These are phyloP conservation scores for Colletotrichum higginsianum DNA, from an alignment of 2,329 filamentous ascomycete genomes.

Conservation along the genomic window DNA sequence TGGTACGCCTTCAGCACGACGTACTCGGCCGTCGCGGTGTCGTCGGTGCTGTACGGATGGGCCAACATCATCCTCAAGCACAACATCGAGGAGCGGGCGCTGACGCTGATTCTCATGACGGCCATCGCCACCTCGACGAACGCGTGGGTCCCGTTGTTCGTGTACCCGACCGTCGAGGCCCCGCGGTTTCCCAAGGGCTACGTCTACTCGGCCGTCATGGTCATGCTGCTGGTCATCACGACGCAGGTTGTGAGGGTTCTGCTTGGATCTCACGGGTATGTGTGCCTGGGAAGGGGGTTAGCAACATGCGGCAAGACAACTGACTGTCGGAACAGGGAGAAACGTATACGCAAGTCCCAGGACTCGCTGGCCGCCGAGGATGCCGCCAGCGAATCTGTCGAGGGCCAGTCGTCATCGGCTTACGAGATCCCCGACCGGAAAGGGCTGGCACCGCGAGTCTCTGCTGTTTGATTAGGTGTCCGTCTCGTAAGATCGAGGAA, in stretches of 20 bases:
- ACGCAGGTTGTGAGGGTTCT: constrained; percentile 46
- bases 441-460: not conserved
- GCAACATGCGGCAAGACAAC: not conserved
- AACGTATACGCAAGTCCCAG: not conserved
- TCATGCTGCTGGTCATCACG: constrained; percentile 49
- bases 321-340: not conserved
- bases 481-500: accelerated
- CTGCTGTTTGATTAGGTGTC: not conserved
- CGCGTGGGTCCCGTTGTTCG: constrained; percentile 68
- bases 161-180: constrained; percentile 62
- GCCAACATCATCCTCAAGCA: constrained; percentile 65
- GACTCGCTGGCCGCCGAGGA: not conserved
- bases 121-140: constrained; percentile 69
- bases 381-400: not conserved
- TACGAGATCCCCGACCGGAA: constrained; percentile 2
- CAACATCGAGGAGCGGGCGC: constrained; percentile 62
- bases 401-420: not conserved
- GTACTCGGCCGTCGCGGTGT: constrained; percentile 66
- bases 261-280: constrained; percentile 28
- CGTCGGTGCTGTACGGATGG: constrained; percentile 70
- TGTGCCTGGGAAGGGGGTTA: too few relatives aligned
- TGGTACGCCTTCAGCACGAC: constrained; percentile 68
- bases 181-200: constrained; percentile 61
- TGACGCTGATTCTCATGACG: constrained; percentile 67
- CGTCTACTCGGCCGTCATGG: constrained; percentile 53